Percentiles rank a stretch among this genome's conserved stretches.
Evolutionary conservation across 169 alveolate genomes (phyloP).

Genomic region (Fabrea salina): DNA sequence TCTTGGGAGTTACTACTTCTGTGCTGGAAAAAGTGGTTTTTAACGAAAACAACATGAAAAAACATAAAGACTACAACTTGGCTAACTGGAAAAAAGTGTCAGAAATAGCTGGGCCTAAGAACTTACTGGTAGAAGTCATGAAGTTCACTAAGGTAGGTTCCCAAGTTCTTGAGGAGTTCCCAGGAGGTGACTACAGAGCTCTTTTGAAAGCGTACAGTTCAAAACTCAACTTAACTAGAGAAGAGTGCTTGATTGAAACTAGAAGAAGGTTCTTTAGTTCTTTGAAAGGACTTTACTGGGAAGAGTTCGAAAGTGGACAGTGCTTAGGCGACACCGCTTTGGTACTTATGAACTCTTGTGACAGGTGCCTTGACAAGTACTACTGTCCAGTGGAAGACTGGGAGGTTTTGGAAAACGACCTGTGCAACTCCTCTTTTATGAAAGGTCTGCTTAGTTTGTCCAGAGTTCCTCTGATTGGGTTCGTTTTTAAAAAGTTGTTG

Average conservation of each 20-base stretch:
- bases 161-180: background rate
- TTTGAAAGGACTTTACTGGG: conserved; percentile 24
- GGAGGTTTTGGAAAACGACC: background rate
- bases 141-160: background rate
- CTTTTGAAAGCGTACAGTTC: background rate
- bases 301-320: conserved; percentile 19
- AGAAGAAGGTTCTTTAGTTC: background rate
- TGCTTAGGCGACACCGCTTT: conserved; percentile 15
- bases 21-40: background rate
- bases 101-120: conserved; percentile 12
- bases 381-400: conserved; percentile 10
- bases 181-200: background rate
- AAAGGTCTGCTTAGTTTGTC: background rate
- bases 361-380: background rate
- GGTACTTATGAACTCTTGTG: conserved; percentile 10
- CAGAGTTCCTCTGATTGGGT: background rate
- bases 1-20: background rate
- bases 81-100: conserved; percentile 2
- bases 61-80: background rate
- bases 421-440: background rate
- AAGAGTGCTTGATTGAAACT: background rate
- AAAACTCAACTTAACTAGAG: background rate
- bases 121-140: background rate
- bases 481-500: background rate
- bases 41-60: background rate